phyloP scores from a whole-genome alignment of 2,329 filamentous ascomycete genomes.

The Trichoderma sp. region DNA sequence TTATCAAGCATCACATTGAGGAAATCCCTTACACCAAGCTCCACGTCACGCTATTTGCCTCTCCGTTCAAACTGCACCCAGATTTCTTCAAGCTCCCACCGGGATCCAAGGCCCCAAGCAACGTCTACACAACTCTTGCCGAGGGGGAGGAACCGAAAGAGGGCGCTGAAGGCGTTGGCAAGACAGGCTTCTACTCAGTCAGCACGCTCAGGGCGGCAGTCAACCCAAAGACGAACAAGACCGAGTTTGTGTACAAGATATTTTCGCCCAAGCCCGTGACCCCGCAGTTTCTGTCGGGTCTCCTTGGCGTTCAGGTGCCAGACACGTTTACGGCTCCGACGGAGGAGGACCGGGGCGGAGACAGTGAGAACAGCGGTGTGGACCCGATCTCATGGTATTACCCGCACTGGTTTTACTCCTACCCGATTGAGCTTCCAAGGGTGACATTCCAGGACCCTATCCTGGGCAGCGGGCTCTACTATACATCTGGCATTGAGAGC shows the following conservation, averaged over 20 bases:
- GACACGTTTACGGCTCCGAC: constrained; percentile 38
- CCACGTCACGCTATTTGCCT: constrained; percentile 87
- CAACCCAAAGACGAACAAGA: constrained; percentile 58
- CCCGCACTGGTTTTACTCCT: constrained; percentile 77
- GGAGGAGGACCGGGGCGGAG: constrained; percentile 12
- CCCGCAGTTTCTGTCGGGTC: constrained; percentile 51
- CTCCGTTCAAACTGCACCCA: constrained; percentile 70
- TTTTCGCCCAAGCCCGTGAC: constrained; percentile 60
- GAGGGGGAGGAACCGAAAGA: constrained; percentile 53
- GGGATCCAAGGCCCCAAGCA: constrained; percentile 64
- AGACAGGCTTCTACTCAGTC: constrained; percentile 81
- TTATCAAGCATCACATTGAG: constrained; percentile 71
- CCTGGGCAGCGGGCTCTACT: constrained; percentile 67
- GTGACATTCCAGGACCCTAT: constrained; percentile 83
- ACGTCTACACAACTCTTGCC: constrained; percentile 80
- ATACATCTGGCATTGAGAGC: constrained; percentile 78
- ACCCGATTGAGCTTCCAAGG: constrained; percentile 81
- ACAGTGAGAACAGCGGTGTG: constrained; percentile 37
- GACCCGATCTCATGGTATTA: constrained; percentile 72
- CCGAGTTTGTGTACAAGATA: constrained; percentile 66
- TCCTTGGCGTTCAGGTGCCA: constrained; percentile 53
- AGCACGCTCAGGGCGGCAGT: constrained; percentile 67
- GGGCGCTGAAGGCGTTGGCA: constrained; percentile 64
- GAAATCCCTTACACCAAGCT: constrained; percentile 82
- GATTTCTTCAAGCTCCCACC: constrained; percentile 68